Conservation (phyloP, 768 basidiomycete genomes). For the Leccinellum rugosiceps region DNA sequence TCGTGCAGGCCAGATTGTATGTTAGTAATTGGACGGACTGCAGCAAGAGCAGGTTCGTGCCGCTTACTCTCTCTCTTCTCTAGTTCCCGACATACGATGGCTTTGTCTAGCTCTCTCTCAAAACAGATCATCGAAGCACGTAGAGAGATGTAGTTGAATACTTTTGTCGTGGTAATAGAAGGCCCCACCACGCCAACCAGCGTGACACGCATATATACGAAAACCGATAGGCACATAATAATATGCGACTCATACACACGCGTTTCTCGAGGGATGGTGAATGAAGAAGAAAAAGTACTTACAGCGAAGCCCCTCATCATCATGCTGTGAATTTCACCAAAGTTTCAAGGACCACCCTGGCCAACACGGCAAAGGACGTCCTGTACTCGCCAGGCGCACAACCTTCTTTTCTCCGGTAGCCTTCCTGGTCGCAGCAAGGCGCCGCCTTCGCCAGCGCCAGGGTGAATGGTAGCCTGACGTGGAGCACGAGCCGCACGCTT, state of each 20-base stretch:
- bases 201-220: too few relatives aligned
- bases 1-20: constrained; percentile 47
- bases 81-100: background rate
- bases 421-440: constrained; percentile 85
- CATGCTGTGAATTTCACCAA: too few relatives aligned
- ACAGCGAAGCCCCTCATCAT: too few relatives aligned
- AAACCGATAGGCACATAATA: too few relatives aligned
- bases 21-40: constrained; percentile 48
- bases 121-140: background rate
- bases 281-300: too few relatives aligned
- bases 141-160: too few relatives aligned
- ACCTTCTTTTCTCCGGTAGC: constrained; percentile 85
- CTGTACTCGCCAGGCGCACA: constrained; percentile 86
- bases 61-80: too few relatives aligned
- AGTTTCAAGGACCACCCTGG: constrained; percentile 68
- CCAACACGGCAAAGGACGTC: constrained; percentile 87
- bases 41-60: constrained; percentile 43
- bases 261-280: too few relatives aligned
- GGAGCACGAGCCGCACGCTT: constrained; percentile 91
- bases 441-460: constrained; percentile 72
- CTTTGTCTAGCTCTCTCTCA: background rate
- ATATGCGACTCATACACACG: too few relatives aligned
- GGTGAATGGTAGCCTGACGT: constrained; percentile 73
- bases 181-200: too few relatives aligned
- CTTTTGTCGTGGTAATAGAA: too few relatives aligned